Evolutionary conservation across 139 green algal genomes (phyloP).

Genomic region (Dunaliella sp.): DNA sequence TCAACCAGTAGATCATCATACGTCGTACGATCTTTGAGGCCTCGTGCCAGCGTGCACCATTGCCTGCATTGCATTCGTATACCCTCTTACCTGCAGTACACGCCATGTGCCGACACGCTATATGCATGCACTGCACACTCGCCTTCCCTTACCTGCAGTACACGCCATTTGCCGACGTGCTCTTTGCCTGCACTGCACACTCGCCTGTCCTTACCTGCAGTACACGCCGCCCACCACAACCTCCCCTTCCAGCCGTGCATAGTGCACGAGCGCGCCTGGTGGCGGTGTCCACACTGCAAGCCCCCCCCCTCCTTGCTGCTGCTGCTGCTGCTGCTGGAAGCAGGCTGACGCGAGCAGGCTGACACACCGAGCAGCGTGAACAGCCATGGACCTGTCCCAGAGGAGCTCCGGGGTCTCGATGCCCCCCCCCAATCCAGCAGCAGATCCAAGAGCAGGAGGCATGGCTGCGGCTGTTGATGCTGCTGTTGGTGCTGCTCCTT

Average conservation of each 20-base stretch:
- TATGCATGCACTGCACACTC: no score
- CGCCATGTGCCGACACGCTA: no score
- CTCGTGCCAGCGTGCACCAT: no score
- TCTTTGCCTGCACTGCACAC: no score
- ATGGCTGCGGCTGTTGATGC: no score
- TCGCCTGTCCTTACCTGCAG: conserved; percentile 48
- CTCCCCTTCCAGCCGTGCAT: conserved; percentile 59
- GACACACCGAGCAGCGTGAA: conserved; percentile 48
- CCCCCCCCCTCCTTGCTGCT: conserved; percentile 14
- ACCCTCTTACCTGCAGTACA: no score
- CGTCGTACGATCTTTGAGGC: no score
- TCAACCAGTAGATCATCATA: not conserved
- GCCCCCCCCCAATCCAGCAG: not conserved
- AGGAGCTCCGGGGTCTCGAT: conserved; percentile 82
- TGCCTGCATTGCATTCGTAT: no score
- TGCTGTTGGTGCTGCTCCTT: no score
- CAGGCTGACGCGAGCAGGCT: conserved; percentile 38
- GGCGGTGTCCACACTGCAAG: conserved; percentile 48
- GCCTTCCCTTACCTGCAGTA: no score
- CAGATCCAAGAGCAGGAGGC: no score
- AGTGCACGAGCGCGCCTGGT: conserved; percentile 45
- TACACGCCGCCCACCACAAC: conserved; percentile 86
- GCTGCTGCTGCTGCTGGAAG: conserved; percentile 26
- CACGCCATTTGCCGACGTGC: no score
- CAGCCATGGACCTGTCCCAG: conserved; percentile 70